Conservation (phyloP, 805 yeast species). For the Lipomyces japonicus region DNA sequence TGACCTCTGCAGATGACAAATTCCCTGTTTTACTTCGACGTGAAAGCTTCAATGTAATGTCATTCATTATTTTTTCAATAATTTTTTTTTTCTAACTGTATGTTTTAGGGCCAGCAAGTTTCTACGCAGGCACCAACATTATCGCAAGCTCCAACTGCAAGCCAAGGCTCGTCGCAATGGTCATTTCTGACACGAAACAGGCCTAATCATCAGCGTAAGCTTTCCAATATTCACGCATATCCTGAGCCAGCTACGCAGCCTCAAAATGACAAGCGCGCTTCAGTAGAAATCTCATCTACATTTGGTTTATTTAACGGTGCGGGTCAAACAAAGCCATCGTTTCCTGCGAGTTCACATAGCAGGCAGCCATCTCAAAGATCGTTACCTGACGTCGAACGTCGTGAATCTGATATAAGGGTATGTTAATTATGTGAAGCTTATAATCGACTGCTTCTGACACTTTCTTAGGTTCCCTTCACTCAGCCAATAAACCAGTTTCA, state of each 20-base stretch:
- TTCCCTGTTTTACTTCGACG: constrained; percentile 38
- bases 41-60: constrained; percentile 24
- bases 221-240: constrained; percentile 7
- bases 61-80: background rate
- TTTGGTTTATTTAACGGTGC: constrained; percentile 10
- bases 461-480: constrained; percentile 2
- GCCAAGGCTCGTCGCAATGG: constrained; percentile 13
- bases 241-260: background rate
- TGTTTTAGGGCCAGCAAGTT: background rate
- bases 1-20: constrained; percentile 37
- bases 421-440: background rate
- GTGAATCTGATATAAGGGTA: background rate
- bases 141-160: constrained; percentile 7
- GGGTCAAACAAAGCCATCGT: background rate
- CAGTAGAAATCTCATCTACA: constrained; percentile 7
- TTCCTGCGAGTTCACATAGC: constrained; percentile 13
- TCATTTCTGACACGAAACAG: constrained; percentile 19
- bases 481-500: constrained; percentile 14
- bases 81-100: constrained; percentile 1
- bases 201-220: constrained; percentile 16
- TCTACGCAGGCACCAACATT: background rate
- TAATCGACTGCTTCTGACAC: background rate
- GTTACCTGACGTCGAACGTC: constrained; percentile 20
- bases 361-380: constrained; percentile 27
- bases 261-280: constrained; percentile 17